A percentile compares a stretch with the other conserved stretches of the same genome.
Conservation (phyloP, 2,329 filamentous ascomycete genomes). For the Aureobasidium sp. region DNA sequence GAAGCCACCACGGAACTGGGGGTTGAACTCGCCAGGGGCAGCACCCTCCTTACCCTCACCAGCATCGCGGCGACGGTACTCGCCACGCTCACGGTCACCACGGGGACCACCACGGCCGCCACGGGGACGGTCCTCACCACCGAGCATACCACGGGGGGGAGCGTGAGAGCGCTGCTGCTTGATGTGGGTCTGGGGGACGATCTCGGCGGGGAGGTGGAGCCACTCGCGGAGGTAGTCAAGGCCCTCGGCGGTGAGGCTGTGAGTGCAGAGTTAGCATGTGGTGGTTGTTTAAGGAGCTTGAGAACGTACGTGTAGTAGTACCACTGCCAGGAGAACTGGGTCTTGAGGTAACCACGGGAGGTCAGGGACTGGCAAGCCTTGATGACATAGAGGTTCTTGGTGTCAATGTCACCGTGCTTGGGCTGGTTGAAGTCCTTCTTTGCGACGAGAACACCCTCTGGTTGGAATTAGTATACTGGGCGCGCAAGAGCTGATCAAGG, state of each 20-base stretch:
- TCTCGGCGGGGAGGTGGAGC: conserved; percentile 99
- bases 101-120: conserved; percentile 71
- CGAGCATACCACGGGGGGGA: conserved; percentile 97
- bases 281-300: neutral
- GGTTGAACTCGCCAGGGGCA: conserved; percentile 85
- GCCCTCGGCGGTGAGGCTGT: conserved; percentile 88
- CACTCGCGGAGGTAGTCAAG: conserved; percentile 99
- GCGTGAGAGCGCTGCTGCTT: conserved; percentile 99
- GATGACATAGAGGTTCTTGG: conserved; percentile 78
- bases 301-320: conserved; percentile 72
- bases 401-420: conserved; percentile 97
- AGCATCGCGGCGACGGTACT: conserved; percentile 73
- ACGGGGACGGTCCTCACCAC: conserved; percentile 67
- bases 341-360: conserved; percentile 98
- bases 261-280: neutral
- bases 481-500: neutral
- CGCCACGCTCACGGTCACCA: conserved; percentile 60
- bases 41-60: conserved; percentile 70
- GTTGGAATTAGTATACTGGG: conserved; percentile 13
- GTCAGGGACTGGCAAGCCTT: conserved; percentile 98
- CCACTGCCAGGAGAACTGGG: conserved; percentile 99
- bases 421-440: conserved; percentile 99
- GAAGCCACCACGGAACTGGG: conserved; percentile 54
- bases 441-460: conserved; percentile 80
- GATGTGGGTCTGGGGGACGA: conserved; percentile 99